phyloP scores from a whole-genome alignment of 441 rosid species.

The Mallotus repandus region DNA sequence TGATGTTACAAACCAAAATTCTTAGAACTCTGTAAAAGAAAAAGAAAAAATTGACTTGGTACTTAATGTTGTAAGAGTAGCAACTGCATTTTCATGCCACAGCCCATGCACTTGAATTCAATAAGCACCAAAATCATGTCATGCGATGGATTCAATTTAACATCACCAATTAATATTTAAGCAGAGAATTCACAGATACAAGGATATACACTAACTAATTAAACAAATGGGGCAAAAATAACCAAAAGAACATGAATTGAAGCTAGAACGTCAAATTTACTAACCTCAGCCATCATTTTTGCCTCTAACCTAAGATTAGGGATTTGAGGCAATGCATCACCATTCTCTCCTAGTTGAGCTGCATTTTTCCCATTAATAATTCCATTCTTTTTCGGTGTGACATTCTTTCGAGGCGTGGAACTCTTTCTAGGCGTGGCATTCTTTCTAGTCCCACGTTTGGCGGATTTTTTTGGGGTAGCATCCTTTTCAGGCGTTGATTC shows the following conservation, averaged over 20 bases:
- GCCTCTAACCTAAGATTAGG: constrained; percentile 84
- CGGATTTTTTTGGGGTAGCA: constrained; percentile 44
- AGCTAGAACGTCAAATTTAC: constrained; percentile 14
- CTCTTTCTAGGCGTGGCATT: constrained; percentile 16
- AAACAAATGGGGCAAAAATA: neutral
- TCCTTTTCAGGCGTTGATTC: constrained; percentile 43
- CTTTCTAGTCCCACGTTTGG: constrained; percentile 9
- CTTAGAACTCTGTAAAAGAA: neutral
- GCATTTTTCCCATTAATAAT: constrained; percentile 32
- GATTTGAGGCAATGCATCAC: constrained; percentile 34
- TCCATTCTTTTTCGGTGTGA: constrained; percentile 51
- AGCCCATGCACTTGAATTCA: neutral
- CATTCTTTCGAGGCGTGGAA: constrained; percentile 1
- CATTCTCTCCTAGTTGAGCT: constrained; percentile 24
- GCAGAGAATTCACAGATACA: neutral
- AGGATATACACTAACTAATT: neutral
- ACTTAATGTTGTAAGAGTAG: neutral
- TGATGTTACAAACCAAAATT: constrained; percentile 3
- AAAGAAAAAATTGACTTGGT: neutral
- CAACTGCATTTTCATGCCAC: neutral
- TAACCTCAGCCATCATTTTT: constrained; percentile 69
- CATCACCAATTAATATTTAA: neutral
- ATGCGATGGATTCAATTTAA: neutral
- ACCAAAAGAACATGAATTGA: neutral
- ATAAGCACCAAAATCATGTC: neutral